These are phyloP conservation scores for Trypanosoma melophagium DNA, from an alignment of 208 protist species.

Conservation along the genomic window DNA sequence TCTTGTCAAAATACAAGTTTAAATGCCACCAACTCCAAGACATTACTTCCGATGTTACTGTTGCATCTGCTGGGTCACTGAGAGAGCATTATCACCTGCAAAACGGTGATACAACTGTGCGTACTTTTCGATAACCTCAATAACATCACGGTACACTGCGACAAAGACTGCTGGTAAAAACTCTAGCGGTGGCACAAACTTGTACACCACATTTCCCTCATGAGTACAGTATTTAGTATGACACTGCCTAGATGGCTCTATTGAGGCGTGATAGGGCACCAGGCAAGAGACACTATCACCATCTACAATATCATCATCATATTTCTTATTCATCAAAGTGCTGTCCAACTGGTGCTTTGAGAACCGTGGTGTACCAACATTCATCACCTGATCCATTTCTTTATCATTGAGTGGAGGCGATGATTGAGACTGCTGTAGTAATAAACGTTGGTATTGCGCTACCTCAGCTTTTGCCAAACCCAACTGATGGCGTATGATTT, in stretches of 20 bases:
- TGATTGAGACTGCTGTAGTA: not conserved
- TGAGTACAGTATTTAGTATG: too few relatives aligned
- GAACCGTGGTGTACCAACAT: too few relatives aligned
- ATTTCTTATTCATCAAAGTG: conserved; percentile 10
- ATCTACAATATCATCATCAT: not conserved
- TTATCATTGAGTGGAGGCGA: too few relatives aligned
- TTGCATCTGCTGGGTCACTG: too few relatives aligned
- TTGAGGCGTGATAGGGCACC: too few relatives aligned
- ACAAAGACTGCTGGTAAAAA: conserved; percentile 21
- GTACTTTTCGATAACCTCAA: conserved; percentile 20
- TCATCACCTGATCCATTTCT: too few relatives aligned
- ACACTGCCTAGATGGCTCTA: too few relatives aligned
- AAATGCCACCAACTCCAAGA: too few relatives aligned
- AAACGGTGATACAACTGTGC: conserved; percentile 15
- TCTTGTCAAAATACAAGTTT: too few relatives aligned
- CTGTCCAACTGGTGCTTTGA: too few relatives aligned
- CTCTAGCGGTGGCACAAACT: conserved; percentile 18
- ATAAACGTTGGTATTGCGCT: conserved; percentile 9
- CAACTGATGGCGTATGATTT: not conserved
- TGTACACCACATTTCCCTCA: conserved; percentile 4
- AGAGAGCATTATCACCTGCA: not conserved
- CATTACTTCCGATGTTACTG: too few relatives aligned
- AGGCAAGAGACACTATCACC: not conserved
- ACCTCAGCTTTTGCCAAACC: not conserved
- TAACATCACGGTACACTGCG: conserved; percentile 15